Evolutionary conservation across 345 rosid genomes (phyloP).

Genomic region (Euclidium syriacum): DNA sequence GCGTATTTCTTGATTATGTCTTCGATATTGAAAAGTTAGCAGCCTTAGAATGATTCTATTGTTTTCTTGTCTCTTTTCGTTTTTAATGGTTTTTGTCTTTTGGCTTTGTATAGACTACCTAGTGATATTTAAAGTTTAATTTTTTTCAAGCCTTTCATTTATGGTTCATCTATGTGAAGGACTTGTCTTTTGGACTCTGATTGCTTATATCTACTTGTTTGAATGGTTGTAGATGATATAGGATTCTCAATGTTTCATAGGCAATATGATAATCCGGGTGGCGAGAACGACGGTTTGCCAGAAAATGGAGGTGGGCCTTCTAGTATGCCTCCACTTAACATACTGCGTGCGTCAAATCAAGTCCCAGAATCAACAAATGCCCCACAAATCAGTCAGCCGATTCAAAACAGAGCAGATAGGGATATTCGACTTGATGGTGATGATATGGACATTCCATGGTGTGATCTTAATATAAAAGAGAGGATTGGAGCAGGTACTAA

Average conservation of each 20-base stretch:
- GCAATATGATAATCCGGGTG: slow-evolving; percentile 39
- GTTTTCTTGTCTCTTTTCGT: neutral
- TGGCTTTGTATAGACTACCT: neutral
- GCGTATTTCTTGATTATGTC: slow-evolving; percentile 1
- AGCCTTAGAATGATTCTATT: neutral
- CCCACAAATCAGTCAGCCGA: slow-evolving; percentile 38
- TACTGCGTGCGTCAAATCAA: slow-evolving; percentile 33
- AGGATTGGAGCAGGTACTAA: slow-evolving; percentile 93
- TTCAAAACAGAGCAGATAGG: slow-evolving; percentile 40
- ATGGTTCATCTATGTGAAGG: neutral
- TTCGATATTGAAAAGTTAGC: neutral
- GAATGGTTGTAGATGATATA: slow-evolving; percentile 41
- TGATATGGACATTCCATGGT: slow-evolving; percentile 89
- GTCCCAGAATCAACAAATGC: slow-evolving; percentile 41
- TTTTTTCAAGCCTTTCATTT: neutral
- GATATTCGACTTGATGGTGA: slow-evolving; percentile 70
- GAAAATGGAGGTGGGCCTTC: slow-evolving; percentile 39
- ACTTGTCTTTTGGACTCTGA: slow-evolving; percentile 7
- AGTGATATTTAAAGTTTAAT: neutral
- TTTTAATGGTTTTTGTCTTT: neutral
- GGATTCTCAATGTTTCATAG: slow-evolving; percentile 49
- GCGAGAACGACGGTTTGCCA: slow-evolving; percentile 45
- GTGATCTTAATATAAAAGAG: slow-evolving; percentile 83
- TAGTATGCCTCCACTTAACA: slow-evolving; percentile 42
- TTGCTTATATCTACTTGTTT: slow-evolving; percentile 20